Conservation (phyloP, 139 green algal species). For the Prasinococcaceae sp. region DNA sequence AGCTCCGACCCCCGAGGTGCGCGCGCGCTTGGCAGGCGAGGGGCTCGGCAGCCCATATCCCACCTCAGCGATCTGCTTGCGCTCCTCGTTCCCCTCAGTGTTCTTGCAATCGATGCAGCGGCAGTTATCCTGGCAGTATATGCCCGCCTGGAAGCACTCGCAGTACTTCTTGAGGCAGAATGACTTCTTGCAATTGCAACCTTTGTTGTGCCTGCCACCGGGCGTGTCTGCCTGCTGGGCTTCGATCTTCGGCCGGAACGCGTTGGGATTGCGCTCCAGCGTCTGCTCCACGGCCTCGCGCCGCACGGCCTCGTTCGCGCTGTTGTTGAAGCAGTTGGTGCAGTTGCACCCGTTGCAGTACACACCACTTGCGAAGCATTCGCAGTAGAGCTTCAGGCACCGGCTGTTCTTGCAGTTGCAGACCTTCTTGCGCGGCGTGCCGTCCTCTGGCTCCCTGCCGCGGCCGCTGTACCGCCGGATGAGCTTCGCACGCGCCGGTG, state of each 20-base stretch:
- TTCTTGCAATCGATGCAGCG: conserved; percentile 70
- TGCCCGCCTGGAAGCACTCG: conserved; percentile 90
- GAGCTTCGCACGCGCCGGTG: too few relatives aligned
- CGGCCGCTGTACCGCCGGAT: too few relatives aligned
- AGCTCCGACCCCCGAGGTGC: too few relatives aligned
- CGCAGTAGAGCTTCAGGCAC: conserved; percentile 74
- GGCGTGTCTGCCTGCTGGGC: background rate
- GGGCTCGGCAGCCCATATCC: too few relatives aligned
- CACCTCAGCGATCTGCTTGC: too few relatives aligned
- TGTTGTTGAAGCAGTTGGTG: conserved; percentile 48
- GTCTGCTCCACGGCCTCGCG: conserved; percentile 27
- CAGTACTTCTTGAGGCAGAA: conserved; percentile 98
- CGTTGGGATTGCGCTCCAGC: conserved; percentile 45
- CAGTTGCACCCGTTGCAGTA: conserved; percentile 62
- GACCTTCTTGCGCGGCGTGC: conserved; percentile 64
- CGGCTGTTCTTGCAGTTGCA: conserved; percentile 89
- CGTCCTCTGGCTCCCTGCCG: conserved; percentile 1
- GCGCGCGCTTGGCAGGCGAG: too few relatives aligned
- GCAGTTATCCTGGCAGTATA: conserved; percentile 67
- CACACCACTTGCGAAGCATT: conserved; percentile 50
- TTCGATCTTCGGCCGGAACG: conserved; percentile 36
- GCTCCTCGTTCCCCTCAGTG: conserved; percentile 13
- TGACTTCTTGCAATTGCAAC: conserved; percentile 74
- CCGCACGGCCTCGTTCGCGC: conserved; percentile 29
- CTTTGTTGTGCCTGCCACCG: conserved; percentile 40